Conservation (phyloP, 2,329 filamentous ascomycete genomes). For the Ceratocystis diversiconidia region DNA sequence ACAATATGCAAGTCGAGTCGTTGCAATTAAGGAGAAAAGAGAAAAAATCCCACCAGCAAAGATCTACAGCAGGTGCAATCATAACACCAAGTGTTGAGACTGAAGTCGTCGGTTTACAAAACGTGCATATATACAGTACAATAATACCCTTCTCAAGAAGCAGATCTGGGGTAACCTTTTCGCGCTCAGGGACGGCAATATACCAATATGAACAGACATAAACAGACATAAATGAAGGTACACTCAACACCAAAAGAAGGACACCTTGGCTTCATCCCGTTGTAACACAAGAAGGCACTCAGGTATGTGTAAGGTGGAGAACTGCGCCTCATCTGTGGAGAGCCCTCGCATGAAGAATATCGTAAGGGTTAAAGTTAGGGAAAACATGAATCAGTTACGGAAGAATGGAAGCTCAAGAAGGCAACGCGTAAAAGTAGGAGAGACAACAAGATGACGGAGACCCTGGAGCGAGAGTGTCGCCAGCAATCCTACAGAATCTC, state of each 20-base stretch:
- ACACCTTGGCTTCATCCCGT: not conserved
- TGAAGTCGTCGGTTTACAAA: not conserved
- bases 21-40: not conserved
- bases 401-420: constrained; percentile 5
- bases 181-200: too few species aligned
- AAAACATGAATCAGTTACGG: not conserved
- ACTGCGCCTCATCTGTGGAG: not conserved
- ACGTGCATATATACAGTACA: too few species aligned
- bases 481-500: not conserved
- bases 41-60: not conserved
- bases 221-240: too few species aligned
- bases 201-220: too few species aligned
- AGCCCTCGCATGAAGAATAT: not conserved
- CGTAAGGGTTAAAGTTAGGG: not conserved
- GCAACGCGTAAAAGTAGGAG: not conserved
- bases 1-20: constrained; percentile 1
- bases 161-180: not conserved
- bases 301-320: not conserved
- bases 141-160: not conserved
- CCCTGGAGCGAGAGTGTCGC: not conserved
- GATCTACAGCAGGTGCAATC: not conserved
- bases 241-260: not conserved
- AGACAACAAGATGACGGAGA: not conserved
- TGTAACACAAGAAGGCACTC: not conserved
- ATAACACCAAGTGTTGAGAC: not conserved